Percentiles rank a stretch among this genome's conserved stretches.
Evolutionary conservation across 306 rosid species (phyloP).

Genomic region (Quercus alba): DNA sequence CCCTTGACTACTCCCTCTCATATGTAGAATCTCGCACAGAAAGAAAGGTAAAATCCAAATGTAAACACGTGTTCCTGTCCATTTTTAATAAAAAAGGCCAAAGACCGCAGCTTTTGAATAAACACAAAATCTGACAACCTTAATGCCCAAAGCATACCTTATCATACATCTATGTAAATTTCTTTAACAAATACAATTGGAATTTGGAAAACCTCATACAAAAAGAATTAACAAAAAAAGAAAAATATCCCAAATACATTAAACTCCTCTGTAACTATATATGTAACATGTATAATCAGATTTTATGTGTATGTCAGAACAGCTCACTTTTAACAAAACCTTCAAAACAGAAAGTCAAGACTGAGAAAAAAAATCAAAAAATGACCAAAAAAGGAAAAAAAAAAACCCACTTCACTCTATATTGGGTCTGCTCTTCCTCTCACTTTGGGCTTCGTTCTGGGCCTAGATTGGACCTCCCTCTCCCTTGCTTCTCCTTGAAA

Average conservation of each 20-base stretch:
- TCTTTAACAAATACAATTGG: neutral
- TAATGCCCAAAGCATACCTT: neutral
- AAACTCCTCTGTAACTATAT: neutral
- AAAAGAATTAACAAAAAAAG: neutral
- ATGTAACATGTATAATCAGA: slow-evolving; percentile 7
- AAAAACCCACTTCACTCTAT: neutral
- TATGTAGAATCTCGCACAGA: neutral
- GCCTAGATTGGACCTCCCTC: slow-evolving; percentile 50
- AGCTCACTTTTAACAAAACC: slow-evolving; percentile 8
- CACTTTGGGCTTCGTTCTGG: slow-evolving; percentile 14
- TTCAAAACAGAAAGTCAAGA: neutral
- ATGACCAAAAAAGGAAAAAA: neutral
- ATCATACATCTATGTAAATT: neutral
- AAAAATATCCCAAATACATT: neutral
- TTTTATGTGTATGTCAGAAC: slow-evolving; percentile 12
- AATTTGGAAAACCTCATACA: neutral
- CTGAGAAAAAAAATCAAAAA: neutral
- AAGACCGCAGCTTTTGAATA: neutral
- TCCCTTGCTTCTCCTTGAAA: slow-evolving; percentile 43
- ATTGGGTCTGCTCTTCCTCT: slow-evolving; percentile 15
- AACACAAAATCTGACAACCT: slow-evolving; percentile 1
- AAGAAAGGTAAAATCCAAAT: neutral
- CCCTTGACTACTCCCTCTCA: neutral
- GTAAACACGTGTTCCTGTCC: neutral
- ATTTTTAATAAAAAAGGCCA: neutral